Base-by-base conservation (phyloP, 106 monocot genomes). In the Dactylorhiza incarnata region DNA sequence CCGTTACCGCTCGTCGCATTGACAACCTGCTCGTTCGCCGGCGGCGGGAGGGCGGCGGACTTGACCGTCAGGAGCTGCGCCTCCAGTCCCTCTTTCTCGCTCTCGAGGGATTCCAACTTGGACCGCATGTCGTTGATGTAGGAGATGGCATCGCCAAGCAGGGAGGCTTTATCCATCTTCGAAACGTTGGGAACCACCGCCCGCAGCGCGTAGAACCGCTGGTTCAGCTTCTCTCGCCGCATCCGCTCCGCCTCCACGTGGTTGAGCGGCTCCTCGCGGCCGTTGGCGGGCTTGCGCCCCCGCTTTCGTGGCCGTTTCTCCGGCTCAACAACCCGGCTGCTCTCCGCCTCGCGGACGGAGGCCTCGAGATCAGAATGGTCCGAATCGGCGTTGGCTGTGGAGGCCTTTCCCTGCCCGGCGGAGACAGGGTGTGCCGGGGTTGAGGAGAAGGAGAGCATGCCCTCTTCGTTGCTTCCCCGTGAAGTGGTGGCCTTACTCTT, bases 151-250 rank as follows among this genome's bases (percentile, higher is more conserved):
- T 95, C 95, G 43, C 92, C 92, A 10, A 95, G 86, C 8, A 95
- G 87, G n/a, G 95, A 95, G 2, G 95, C 95, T 74, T 95, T 95
- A 81, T 95, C 95, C 95, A 95, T 95, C 82, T 95, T 95, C 3
- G 95, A 95, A 45, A 95, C 95, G 58, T 91, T 95, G 55, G 95
- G 95, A 65, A 95, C 95, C 5, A 95, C 95, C 0, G 95, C 95
- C 2, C 95, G 89, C 37, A 95, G 89, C 8, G 95, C 86, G 81
- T 95, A 95, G 91, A 95, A 95, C 16, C 86, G 54, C 82, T 95
- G 95, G 87, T 95, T 95, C 29, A 95, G 95, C 80, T 95, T 95
- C 87, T 95, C 95, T 1, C 95, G 76, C 29, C 95, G 83, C 81
- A 84, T 85, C 58, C 95, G 82, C 88, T 95, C 95, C 5, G 95